Evolutionary conservation across 441 rosid species (phyloP), one percentile per base, ranked within the genome.

Genomic region (Populus hybrid): DNA sequence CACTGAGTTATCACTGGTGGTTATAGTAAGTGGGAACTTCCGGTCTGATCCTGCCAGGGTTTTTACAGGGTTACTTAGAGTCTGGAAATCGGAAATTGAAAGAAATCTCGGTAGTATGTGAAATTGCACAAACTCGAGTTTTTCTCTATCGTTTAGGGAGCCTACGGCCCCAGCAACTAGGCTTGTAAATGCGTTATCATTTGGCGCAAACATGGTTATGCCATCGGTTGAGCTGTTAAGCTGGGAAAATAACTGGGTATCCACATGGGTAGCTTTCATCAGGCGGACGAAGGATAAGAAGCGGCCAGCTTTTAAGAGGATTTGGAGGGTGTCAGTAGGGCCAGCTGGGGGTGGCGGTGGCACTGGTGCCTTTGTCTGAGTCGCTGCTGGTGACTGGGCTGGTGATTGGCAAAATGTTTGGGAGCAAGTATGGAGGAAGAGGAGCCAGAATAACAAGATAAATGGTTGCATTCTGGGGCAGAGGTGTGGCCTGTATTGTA

Each of bases 171-270:
- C 99, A 1, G 97, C 45, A 74, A 87, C 85, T 16, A 90, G 90
- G 84, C 80, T 40, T 0, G 91, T 76, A 76, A 94, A 95, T 0
- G 95, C 90, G 45, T 79, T 86, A 53, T 95, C 99, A 0, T 86
- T 79, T 0, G 98, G 98, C 3, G 97, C 98, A 42, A 94, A 93
- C 45, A 95, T 82, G n/a, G 99, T 95, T 21, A 90, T 82, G 23
- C 93, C 97, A 35, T 90, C 90, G 90, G 90, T 92, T 26, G 95
- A 74, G 82, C 90, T 89, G 79, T 93, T 91, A 71, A 95, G 97
- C 81, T 92, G 93, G 64, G 92, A 85, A 64, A 78, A 77, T 70
- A 95, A 84, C 45, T 87, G 92, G 70, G 77, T 82, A 26, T 87
- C 89, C 0, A 89, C 97, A 14, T 84, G 83, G 35, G 98, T 95